A percentile compares a stretch with the other conserved stretches of the same genome.
These are phyloP conservation scores for Microsporum canis DNA, from an alignment of 2,329 filamentous ascomycete species.

Conservation along the genomic window DNA sequence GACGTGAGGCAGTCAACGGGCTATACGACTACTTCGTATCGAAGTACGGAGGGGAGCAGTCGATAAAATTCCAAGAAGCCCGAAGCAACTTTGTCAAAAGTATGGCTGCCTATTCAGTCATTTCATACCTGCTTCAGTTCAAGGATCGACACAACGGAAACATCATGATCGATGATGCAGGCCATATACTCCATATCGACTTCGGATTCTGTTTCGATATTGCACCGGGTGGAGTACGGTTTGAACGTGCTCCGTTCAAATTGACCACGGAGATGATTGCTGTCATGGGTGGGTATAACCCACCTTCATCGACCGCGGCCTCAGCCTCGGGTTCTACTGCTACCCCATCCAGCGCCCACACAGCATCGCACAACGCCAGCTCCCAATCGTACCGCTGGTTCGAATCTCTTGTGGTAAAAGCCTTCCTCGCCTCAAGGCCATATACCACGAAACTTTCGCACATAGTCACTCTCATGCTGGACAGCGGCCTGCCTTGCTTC, in stretches of 20 bases:
- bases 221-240: constrained; percentile 89
- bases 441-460: constrained; percentile 82
- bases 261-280: constrained; percentile 94
- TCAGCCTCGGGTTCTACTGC: background rate
- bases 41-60: constrained; percentile 95
- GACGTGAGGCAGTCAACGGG: constrained; percentile 92
- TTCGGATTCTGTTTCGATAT: constrained; percentile 99
- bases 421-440: constrained; percentile 77
- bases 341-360: constrained; percentile 12
- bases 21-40: constrained; percentile 97
- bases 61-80: constrained; percentile 85
- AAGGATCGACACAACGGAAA: constrained; percentile 99
- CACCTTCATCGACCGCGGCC: constrained; percentile 5
- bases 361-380: constrained; percentile 37
- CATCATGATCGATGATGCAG: constrained; percentile 97
- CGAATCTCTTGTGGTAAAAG: constrained; percentile 90
- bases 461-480: constrained; percentile 89
- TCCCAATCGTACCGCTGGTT: constrained; percentile 92
- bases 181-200: constrained; percentile 96
- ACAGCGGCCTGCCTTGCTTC: constrained; percentile 92
- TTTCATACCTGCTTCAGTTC: constrained; percentile 93
- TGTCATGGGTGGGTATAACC: constrained; percentile 68
- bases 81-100: constrained; percentile 97
- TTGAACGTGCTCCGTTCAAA: constrained; percentile 97
- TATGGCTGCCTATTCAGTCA: constrained; percentile 97